Base-by-base conservation (phyloP, 169 alveolate species). In the Eimeria necatrix region DNA sequence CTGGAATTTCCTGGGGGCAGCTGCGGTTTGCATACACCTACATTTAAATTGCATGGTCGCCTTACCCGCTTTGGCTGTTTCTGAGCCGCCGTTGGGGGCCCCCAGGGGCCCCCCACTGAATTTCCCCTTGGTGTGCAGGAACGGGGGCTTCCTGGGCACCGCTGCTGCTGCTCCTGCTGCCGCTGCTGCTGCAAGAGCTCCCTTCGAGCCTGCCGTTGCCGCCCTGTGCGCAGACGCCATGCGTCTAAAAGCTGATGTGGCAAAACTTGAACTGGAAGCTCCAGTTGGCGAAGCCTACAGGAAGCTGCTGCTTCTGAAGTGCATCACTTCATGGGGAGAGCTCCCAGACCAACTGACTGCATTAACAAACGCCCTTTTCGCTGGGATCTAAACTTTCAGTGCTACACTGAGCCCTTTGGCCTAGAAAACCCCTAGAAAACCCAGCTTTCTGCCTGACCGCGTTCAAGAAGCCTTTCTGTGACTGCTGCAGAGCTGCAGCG, bases 401-500 rank as follows among this genome's bases (percentile, higher is more conserved):
- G 4, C n/a, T 7, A 46, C 3, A 32, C 41, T 32, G 41, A 32
- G 2, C 41, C 41, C 41, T 32, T 32, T 32, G 41, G 18, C n/a
- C 86, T 20, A 41, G 20, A 8, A 14, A 74, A 5, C n/a, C 5
- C 14, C 4, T 4, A 46, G 20, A 41, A 48, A 48, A 41, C 56
- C 14, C 3, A 73, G 8, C 46, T 41, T 32, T 32, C 86, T 53
- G 56, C 2, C 90, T 46, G 16, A 81, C 90, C 90, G 4, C 90
- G 71, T 53, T 81, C 90, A 52, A 52, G 68, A 3, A 81, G 48
- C 52, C 68, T 10, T 22, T 81, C 90, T 7, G 68, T 81, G 52
- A 53, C 90, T 51, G 90, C 90, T 53, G 90, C 71, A 14, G 90
- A 81, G 90, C 73, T 81, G 73, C 90, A 81, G 71, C 71, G 71